These are phyloP conservation scores for Calonectria pteridis DNA, from an alignment of 2,329 filamentous ascomycete species.

Conservation along the genomic window DNA sequence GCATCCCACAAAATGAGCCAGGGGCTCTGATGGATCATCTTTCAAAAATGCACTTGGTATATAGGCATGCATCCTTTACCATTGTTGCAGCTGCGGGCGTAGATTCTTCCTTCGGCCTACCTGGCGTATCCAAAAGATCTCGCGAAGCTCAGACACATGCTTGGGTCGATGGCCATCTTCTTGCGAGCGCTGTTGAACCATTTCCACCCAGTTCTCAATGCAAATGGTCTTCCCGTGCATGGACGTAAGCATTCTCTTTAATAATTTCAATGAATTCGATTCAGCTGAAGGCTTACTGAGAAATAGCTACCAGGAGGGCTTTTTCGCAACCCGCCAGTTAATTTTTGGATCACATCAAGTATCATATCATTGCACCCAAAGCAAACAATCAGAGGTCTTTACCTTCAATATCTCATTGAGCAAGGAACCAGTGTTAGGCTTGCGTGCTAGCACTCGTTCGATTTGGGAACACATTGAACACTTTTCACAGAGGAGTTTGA, in stretches of 20 bases:
- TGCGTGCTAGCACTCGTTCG: neutral
- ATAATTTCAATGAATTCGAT: neutral
- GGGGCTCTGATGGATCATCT: neutral
- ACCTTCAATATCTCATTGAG: neutral
- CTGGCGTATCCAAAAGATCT: neutral
- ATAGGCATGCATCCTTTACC: neutral
- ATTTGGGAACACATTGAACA: constrained; percentile 8
- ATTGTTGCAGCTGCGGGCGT: constrained; percentile 11
- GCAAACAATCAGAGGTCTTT: neutral
- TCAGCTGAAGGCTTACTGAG: neutral
- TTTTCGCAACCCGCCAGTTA: constrained; percentile 5
- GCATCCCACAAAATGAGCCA: neutral
- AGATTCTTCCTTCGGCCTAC: constrained; percentile 11
- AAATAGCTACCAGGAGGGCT: constrained; percentile 4
- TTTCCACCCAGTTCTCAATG: neutral
- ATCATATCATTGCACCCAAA: neutral
- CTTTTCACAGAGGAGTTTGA: neutral
- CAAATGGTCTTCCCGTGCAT: constrained; percentile 7
- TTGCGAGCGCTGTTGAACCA: constrained; percentile 2
- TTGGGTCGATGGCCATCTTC: neutral
- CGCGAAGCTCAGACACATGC: neutral
- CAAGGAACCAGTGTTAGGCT: neutral
- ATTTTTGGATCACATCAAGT: neutral
- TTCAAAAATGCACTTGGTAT: constrained; percentile 12
- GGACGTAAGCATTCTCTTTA: neutral